phyloP scores from a whole-genome alignment of 495 filamentous ascomycete species.

The Talaromyces liani region DNA sequence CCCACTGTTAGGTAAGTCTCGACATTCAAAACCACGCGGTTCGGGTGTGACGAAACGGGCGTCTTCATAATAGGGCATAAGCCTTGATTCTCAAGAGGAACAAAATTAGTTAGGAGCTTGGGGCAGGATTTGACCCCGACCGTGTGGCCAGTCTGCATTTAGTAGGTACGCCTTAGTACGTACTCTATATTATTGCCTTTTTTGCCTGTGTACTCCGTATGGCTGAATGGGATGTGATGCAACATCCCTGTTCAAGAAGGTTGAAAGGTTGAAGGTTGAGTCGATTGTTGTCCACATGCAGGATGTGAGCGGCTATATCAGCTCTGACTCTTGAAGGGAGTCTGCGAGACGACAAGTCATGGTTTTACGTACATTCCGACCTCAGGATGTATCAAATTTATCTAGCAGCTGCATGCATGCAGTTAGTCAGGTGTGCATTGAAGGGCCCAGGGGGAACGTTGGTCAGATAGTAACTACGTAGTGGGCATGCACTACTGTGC shows the following conservation, averaged over 20 bases:
- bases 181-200: not conserved
- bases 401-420: not conserved
- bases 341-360: not conserved
- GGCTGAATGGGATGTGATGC: not conserved
- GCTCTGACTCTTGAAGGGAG: not conserved
- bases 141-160: not conserved
- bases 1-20: not conserved
- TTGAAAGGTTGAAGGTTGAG: not conserved
- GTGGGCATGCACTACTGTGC: not conserved
- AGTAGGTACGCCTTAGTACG: not conserved
- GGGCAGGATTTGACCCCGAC: not conserved
- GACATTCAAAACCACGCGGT: conserved; percentile 1
- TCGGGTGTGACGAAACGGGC: conserved; percentile 3
- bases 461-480: not conserved
- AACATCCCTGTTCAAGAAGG: not conserved
- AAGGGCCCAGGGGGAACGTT: not conserved
- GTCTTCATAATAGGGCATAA: not conserved
- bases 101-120: not conserved
- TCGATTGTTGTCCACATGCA: not conserved
- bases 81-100: not conserved
- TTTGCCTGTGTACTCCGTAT: not conserved
- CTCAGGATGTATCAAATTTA: not conserved
- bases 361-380: not conserved
- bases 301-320: not conserved
- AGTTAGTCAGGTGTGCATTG: not conserved